Percentiles rank a stretch among this genome's conserved stretches.
Evolutionary conservation across 768 basidiomycete genomes (phyloP).

Genomic region (Hemileccinum impolitum): DNA sequence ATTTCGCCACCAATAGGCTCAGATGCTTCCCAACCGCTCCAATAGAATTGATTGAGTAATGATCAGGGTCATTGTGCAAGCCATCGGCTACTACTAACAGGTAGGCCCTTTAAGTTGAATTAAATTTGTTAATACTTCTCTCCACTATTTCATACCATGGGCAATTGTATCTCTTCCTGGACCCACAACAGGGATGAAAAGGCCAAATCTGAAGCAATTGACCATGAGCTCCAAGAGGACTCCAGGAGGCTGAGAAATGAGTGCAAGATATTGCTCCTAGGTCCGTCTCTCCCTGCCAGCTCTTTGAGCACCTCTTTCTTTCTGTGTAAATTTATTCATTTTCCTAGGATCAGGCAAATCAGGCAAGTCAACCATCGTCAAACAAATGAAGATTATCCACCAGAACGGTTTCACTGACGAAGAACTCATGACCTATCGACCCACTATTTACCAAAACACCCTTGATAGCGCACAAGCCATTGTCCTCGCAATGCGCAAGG

Average conservation of each 20-base stretch:
- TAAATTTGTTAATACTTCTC: too few relatives aligned
- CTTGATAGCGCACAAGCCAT: conserved; percentile 87
- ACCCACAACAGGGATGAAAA: conserved; percentile 49
- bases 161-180: conserved; percentile 56
- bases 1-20: too few relatives aligned
- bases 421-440: conserved; percentile 73
- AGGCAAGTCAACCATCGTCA: conserved; percentile 94
- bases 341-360: conserved; percentile 85
- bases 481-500: conserved; percentile 81
- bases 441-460: conserved; percentile 81
- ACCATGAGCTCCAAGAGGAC: conserved; percentile 85
- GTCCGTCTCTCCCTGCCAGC: conserved; percentile 41
- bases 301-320: conserved; percentile 9
- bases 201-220: conserved; percentile 69
- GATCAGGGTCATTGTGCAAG: too few relatives aligned
- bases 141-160: too few relatives aligned
- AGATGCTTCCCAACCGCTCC: too few relatives aligned
- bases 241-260: conserved; percentile 76
- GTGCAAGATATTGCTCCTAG: conserved; percentile 89
- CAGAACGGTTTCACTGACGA: conserved; percentile 81
- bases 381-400: conserved; percentile 99
- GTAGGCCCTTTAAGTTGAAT: too few relatives aligned
- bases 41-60: too few relatives aligned
- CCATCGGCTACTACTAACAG: too few relatives aligned
- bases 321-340: background rate